Evolutionary conservation across 2,329 filamentous ascomycete genomes (phyloP).

Genomic region (Reticulascus tulasneorum): DNA sequence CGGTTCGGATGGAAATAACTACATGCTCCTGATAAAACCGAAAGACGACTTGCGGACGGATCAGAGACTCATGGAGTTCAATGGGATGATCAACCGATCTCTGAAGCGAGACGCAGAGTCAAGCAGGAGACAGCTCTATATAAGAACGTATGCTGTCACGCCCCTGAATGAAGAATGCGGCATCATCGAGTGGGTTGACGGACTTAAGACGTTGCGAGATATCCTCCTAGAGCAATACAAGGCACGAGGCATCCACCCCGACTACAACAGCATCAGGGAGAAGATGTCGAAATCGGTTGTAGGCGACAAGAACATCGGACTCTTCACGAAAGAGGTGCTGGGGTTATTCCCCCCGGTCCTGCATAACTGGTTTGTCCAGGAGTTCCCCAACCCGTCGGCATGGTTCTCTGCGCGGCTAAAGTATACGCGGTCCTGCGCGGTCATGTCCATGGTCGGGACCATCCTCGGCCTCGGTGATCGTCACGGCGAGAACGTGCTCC

Average conservation of each 20-base stretch:
- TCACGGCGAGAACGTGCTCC: slow-evolving; percentile 93
- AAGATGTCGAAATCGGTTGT: slow-evolving; percentile 61
- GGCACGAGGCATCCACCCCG: slow-evolving; percentile 64
- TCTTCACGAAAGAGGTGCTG: slow-evolving; percentile 67
- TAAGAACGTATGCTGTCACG: slow-evolving; percentile 95
- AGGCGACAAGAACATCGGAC: slow-evolving; percentile 54
- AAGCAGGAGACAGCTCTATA: slow-evolving; percentile 85
- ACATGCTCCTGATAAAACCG: slow-evolving; percentile 92
- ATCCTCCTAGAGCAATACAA: slow-evolving; percentile 78
- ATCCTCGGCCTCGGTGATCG: slow-evolving; percentile 91
- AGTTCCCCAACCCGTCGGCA: slow-evolving; percentile 85
- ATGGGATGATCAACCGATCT: slow-evolving; percentile 93
- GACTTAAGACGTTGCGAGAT: slow-evolving; percentile 88
- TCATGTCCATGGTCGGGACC: slow-evolving; percentile 99
- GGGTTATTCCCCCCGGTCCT: slow-evolving; percentile 76
- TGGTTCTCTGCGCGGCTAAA: slow-evolving; percentile 88
- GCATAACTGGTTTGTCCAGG: slow-evolving; percentile 91
- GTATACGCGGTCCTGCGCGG: slow-evolving; percentile 90
- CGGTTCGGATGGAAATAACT: slow-evolving; percentile 82
- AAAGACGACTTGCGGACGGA: slow-evolving; percentile 98
- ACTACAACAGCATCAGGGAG: slow-evolving; percentile 64
- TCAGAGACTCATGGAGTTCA: slow-evolving; percentile 98
- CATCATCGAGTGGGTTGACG: slow-evolving; percentile 97
- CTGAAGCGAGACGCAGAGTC: slow-evolving; percentile 89
- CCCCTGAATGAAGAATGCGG: slow-evolving; percentile 97